These are phyloP conservation scores for Stephanodiscus triporus DNA, from an alignment of 108 stramenopile genomes.

Conservation along the genomic window DNA sequence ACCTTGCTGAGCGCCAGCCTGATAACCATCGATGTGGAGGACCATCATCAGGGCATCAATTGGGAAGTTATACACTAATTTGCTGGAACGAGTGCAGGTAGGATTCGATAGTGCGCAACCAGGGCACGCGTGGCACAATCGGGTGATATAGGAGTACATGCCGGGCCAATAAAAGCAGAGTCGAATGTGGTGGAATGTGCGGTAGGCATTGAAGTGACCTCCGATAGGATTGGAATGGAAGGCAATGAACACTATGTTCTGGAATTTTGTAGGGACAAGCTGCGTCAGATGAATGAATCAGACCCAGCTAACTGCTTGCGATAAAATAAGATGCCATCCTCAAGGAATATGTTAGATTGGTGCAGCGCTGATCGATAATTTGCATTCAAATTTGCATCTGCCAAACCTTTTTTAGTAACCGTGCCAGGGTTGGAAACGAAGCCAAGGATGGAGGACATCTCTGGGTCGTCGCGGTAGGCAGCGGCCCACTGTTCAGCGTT, in stretches of 20 bases:
- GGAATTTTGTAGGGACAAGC: neutral
- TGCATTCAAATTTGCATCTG: neutral
- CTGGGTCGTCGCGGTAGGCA: neutral
- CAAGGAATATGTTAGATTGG: neutral
- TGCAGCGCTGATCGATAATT: neutral
- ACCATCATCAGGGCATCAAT: slow-evolving; percentile 2
- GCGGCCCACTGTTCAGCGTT: neutral
- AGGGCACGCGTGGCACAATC: neutral
- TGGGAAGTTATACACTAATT: neutral
- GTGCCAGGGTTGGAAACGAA: slow-evolving; percentile 5
- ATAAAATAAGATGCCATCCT: slow-evolving; percentile 6
- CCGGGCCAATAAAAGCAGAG: slow-evolving; percentile 2
- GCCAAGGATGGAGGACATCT: neutral
- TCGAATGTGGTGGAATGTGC: neutral
- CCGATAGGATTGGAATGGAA: neutral
- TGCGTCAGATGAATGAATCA: neutral
- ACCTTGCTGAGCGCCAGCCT: neutral
- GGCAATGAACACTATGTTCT: slow-evolving; percentile 6
- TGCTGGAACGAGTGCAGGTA: neutral
- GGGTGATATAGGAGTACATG: neutral
- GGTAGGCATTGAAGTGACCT: neutral
- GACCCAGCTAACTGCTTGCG: neutral
- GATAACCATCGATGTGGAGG: neutral
- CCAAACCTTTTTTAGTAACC: neutral
- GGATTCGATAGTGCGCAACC: neutral